phyloP scores from a whole-genome alignment of 495 filamentous ascomycete species.

The Neurospora cerealis region DNA sequence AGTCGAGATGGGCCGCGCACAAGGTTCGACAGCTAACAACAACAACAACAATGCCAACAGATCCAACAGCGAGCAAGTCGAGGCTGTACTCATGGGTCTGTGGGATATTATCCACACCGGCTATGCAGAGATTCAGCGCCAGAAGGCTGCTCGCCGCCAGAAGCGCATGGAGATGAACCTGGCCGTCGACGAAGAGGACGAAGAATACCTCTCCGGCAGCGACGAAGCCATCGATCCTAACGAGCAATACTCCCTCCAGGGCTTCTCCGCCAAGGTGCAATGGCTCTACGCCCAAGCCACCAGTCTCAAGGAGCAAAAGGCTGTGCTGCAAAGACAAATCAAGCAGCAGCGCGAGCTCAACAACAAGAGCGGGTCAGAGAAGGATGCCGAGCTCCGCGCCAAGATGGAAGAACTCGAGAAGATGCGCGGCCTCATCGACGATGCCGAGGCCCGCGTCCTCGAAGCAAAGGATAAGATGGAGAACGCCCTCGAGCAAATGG shows the following conservation, averaged over 20 bases:
- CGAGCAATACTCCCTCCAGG: slow-evolving; percentile 54
- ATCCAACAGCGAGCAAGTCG: slow-evolving; percentile 43
- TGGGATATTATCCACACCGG: slow-evolving; percentile 63
- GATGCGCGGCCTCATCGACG: slow-evolving; percentile 37
- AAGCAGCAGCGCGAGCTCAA: slow-evolving; percentile 88
- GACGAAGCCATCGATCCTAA: slow-evolving; percentile 39
- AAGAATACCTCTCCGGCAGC: slow-evolving; percentile 36
- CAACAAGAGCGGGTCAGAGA: slow-evolving; percentile 51
- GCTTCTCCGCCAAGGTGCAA: slow-evolving; percentile 68
- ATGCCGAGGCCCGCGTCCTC: slow-evolving; percentile 38
- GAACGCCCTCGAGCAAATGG: slow-evolving; percentile 44
- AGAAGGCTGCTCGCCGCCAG: slow-evolving; percentile 40
- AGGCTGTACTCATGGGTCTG: slow-evolving; percentile 52
- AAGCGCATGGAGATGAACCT: slow-evolving; percentile 30
- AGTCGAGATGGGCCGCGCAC: slow-evolving; percentile 22
- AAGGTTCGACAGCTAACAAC: slow-evolving; percentile 13
- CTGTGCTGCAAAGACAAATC: slow-evolving; percentile 74
- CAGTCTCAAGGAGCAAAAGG: slow-evolving; percentile 71
- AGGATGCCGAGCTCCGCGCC: slow-evolving; percentile 43
- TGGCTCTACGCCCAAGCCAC: slow-evolving; percentile 56
- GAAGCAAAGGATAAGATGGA: slow-evolving; percentile 34
- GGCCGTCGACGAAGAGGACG: slow-evolving; percentile 29
- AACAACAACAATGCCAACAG: slow-evolving; percentile 11
- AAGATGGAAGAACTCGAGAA: slow-evolving; percentile 45
- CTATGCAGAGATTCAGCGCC: slow-evolving; percentile 47